A percentile compares a stretch with the other conserved stretches of the same genome.
These are phyloP conservation scores for Clavaria fumosa DNA, from an alignment of 768 basidiomycete species.

Conservation along the genomic window DNA sequence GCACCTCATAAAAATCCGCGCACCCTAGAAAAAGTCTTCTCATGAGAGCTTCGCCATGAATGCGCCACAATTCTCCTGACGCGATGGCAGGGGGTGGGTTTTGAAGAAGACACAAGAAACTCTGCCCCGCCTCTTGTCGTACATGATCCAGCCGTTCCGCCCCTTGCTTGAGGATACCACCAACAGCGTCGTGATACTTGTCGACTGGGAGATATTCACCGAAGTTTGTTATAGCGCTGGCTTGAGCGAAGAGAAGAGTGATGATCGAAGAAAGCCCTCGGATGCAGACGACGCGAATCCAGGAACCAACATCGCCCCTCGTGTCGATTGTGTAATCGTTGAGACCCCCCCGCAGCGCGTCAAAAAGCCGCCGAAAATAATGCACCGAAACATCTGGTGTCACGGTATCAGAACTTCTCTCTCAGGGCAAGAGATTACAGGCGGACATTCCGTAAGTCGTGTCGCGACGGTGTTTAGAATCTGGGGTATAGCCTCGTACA, in stretches of 20 bases:
- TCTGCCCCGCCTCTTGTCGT: constrained; percentile 60
- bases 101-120: constrained; percentile 36
- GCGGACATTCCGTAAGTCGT: constrained; percentile 31
- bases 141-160: constrained; percentile 87
- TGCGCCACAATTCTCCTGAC: constrained; percentile 31
- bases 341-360: constrained; percentile 52
- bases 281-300: constrained; percentile 75
- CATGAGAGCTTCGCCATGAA: constrained; percentile 33
- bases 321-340: constrained; percentile 88
- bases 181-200: constrained; percentile 40
- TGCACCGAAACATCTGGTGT: constrained; percentile 36
- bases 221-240: constrained; percentile 28
- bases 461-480: constrained; percentile 32
- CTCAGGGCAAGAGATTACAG: no score
- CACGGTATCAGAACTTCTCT: no score
- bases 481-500: constrained; percentile 30
- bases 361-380: constrained; percentile 32
- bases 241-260: constrained; percentile 33
- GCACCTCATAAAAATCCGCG: constrained; percentile 10
- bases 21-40: constrained; percentile 39
- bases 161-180: constrained; percentile 72
- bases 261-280: constrained; percentile 42
- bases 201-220: constrained; percentile 43
- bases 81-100: constrained; percentile 28
- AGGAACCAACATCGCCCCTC: constrained; percentile 93